These are phyloP conservation scores for Hericium alpestre DNA, from an alignment of 768 basidiomycete genomes.

Conservation along the genomic window DNA sequence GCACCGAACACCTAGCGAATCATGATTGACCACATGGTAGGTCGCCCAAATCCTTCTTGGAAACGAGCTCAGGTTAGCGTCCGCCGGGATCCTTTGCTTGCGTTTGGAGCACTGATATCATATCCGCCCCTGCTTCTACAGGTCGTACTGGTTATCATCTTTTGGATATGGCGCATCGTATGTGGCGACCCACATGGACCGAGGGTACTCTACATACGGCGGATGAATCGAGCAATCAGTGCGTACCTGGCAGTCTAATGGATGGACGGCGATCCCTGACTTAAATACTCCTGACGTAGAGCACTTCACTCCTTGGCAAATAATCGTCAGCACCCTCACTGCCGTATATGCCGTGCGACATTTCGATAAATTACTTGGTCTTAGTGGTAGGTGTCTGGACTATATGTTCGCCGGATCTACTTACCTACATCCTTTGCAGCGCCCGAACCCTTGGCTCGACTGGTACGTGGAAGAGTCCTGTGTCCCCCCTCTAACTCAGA, in stretches of 20 bases:
- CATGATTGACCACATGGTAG: constrained; percentile 93
- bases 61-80: constrained; percentile 66
- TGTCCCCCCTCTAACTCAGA: neutral
- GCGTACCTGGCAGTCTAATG: neutral
- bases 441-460: constrained; percentile 83
- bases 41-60: constrained; percentile 83
- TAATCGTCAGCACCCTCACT: constrained; percentile 80
- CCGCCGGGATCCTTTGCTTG: neutral
- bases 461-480: constrained; percentile 40
- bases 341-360: constrained; percentile 75
- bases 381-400: constrained; percentile 48
- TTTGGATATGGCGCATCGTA: constrained; percentile 80
- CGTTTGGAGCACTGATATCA: neutral
- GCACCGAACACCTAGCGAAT: neutral
- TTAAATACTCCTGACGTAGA: constrained; percentile 18
- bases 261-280: neutral
- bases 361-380: constrained; percentile 74
- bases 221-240: constrained; percentile 52
- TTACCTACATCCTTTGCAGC: constrained; percentile 33
- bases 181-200: constrained; percentile 58
- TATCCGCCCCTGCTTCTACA: constrained; percentile 20
- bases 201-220: constrained; percentile 51
- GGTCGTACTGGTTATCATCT: constrained; percentile 84
- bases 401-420: neutral
- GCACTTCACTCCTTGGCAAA: constrained; percentile 95